Conservation (phyloP, 306 rosid genomes). For the Comarum palustre region DNA sequence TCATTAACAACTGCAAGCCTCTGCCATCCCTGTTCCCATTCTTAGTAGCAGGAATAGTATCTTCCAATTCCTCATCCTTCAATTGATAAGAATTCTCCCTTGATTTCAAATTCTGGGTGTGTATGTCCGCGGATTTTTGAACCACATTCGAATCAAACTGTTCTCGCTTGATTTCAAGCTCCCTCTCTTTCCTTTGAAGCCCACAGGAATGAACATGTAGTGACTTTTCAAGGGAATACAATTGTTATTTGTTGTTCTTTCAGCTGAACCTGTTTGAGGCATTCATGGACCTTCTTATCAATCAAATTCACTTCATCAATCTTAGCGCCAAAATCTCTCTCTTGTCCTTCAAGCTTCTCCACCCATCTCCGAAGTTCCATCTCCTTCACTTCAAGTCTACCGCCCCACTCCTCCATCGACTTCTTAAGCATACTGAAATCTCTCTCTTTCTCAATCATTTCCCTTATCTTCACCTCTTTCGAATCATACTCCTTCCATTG, state of each 20-base stretch:
- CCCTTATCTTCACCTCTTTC: constrained; percentile 7
- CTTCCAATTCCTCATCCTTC: neutral
- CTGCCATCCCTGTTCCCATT: constrained; percentile 19
- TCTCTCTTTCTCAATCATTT: neutral
- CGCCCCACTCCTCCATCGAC: constrained; percentile 10
- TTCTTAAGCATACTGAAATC: constrained; percentile 2
- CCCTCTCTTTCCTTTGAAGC: neutral
- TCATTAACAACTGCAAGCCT: constrained; percentile 29
- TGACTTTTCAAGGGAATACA: constrained; percentile 3
- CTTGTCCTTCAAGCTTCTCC: constrained; percentile 1
- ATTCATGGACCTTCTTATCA: constrained; percentile 12
- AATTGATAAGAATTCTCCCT: neutral
- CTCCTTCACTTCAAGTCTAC: constrained; percentile 10
- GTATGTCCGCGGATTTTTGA: neutral
- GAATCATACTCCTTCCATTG: constrained; percentile 25
- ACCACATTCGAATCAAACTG: constrained; percentile 9
- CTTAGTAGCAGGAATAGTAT: neutral
- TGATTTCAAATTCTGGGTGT: neutral
- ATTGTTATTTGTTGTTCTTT: constrained; percentile 19
- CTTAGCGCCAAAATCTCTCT: neutral
- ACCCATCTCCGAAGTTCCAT: neutral
- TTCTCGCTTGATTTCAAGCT: constrained; percentile 26
- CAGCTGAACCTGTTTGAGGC: constrained; percentile 33
- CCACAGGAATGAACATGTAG: neutral
- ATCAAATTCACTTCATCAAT: constrained; percentile 14